Percentiles rank a stretch among this genome's conserved stretches.
Evolutionary conservation across 2,329 filamentous ascomycete genomes (phyloP).

Genomic region (Fonsecaea pedrosoi): DNA sequence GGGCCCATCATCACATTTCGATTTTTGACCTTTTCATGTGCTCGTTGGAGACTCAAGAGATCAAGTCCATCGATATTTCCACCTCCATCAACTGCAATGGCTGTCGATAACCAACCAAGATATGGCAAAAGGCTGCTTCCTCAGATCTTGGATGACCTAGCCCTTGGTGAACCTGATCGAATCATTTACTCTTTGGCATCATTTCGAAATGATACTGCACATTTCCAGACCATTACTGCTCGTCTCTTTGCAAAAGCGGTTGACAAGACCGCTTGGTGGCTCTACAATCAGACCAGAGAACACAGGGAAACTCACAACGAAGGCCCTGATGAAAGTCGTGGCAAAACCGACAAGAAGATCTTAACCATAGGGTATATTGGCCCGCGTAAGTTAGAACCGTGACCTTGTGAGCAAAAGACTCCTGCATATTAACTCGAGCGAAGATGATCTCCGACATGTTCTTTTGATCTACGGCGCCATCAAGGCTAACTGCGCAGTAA

Average conservation of each 20-base stretch:
- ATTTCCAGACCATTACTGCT: slow-evolving; percentile 42
- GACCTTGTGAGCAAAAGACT: too few relatives aligned
- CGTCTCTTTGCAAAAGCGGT: slow-evolving; percentile 13
- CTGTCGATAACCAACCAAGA: too few relatives aligned
- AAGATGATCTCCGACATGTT: slow-evolving; percentile 8
- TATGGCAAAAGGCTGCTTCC: slow-evolving; percentile 12
- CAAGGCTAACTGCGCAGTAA: slow-evolving; percentile 8
- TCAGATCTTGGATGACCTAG: slow-evolving; percentile 9
- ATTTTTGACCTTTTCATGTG: too few relatives aligned
- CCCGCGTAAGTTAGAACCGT: background rate
- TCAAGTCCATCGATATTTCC: too few relatives aligned
- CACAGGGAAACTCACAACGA: background rate
- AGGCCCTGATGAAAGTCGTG: too few relatives aligned
- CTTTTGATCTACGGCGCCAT: slow-evolving; percentile 4
- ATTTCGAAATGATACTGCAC: background rate
- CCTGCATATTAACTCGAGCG: too few relatives aligned
- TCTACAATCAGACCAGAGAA: slow-evolving; percentile 36
- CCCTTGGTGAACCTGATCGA: background rate
- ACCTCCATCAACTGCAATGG: too few relatives aligned
- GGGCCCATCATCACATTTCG: too few relatives aligned
- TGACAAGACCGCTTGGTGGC: slow-evolving; percentile 19
- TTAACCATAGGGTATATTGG: slow-evolving; percentile 2
- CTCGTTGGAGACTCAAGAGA: too few relatives aligned
- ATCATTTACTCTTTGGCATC: background rate
- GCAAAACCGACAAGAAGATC: too few relatives aligned